A percentile compares a stretch with the other conserved stretches of the same genome.
These are phyloP conservation scores for Ustilago shanxiensis DNA, from an alignment of 1,284 basidiomycete species.

Conservation along the genomic window DNA sequence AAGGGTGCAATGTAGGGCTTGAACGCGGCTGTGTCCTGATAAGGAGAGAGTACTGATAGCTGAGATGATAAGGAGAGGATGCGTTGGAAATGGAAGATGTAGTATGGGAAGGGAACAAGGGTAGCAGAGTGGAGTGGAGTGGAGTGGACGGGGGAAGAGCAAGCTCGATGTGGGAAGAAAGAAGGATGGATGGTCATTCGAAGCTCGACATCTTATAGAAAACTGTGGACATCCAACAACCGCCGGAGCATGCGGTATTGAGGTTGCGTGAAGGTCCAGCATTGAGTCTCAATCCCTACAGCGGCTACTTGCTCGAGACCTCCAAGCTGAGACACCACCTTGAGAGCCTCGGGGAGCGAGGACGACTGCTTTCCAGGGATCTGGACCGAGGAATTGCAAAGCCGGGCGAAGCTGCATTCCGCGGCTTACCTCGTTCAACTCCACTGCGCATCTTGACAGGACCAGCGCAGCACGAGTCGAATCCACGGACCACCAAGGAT, in stretches of 20 bases:
- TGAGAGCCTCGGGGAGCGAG: no score
- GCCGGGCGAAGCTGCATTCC: neutral
- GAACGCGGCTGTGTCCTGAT: neutral
- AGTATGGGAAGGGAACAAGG: slow-evolving; percentile 1
- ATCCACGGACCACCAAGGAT: neutral
- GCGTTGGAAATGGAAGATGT: neutral
- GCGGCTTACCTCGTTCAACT: slow-evolving; percentile 16
- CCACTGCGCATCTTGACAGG: slow-evolving; percentile 45
- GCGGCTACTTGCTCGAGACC: neutral
- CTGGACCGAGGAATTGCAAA: neutral
- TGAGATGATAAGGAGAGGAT: neutral
- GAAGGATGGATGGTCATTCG: neutral
- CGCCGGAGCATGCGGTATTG: neutral
- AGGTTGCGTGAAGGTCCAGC: neutral
- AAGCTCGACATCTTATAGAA: slow-evolving; percentile 22
- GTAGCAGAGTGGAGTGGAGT: slow-evolving; percentile 4
- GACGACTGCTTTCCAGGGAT: neutral
- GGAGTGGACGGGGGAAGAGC: slow-evolving; percentile 26
- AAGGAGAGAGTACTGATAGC: neutral
- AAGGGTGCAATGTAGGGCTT: neutral
- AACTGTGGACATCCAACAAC: neutral
- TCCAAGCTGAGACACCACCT: no score
- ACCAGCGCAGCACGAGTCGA: slow-evolving; percentile 1
- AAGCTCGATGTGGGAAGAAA: slow-evolving; percentile 32
- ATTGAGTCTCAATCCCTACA: no score